phyloP scores from a whole-genome alignment of 176 grass and related monocot species.

The Ampelocalamus luodianensis region DNA sequence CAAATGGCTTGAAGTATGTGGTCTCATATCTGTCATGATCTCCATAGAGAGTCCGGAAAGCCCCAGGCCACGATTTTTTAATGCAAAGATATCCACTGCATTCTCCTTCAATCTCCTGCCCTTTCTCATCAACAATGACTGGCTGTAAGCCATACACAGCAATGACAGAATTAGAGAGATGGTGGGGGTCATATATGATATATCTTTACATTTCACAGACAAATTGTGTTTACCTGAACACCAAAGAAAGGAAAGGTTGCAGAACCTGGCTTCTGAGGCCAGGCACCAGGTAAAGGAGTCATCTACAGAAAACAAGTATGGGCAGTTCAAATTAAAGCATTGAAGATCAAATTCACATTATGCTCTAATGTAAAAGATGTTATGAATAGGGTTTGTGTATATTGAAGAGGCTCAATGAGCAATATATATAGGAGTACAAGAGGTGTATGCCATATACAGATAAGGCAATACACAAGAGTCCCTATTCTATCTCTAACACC shows the following conservation, averaged over 20 bases:
- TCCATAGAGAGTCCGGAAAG: constrained; percentile 79
- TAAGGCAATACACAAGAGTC: too few species aligned
- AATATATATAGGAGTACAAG: too few species aligned
- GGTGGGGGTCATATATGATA: neutral
- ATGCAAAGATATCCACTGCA: constrained; percentile 93
- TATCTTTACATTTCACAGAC: constrained; percentile 29
- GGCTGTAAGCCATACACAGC: constrained; percentile 44
- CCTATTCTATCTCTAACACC: too few species aligned
- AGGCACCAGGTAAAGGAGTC: constrained; percentile 76
- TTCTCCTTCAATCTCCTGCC: constrained; percentile 78
- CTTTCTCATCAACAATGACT: constrained; percentile 85
- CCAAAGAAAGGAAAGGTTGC: constrained; percentile 88
- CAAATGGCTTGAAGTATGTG: constrained; percentile 83
- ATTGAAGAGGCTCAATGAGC: too few species aligned
- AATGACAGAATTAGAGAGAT: constrained; percentile 9
- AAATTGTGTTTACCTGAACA: constrained; percentile 70
- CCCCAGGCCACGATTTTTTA: constrained; percentile 84
- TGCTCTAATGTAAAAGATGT: neutral
- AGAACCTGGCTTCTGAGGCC: constrained; percentile 85
- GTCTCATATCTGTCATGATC: constrained; percentile 93
- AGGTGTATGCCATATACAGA: too few species aligned
- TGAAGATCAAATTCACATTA: constrained; percentile 28
- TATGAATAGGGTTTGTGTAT: too few species aligned
- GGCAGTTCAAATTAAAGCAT: constrained; percentile 1
- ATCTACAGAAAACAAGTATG: constrained; percentile 59